Evolutionary conservation across 306 rosid genomes (phyloP).

Genomic region (Oemleria cerasiformis): DNA sequence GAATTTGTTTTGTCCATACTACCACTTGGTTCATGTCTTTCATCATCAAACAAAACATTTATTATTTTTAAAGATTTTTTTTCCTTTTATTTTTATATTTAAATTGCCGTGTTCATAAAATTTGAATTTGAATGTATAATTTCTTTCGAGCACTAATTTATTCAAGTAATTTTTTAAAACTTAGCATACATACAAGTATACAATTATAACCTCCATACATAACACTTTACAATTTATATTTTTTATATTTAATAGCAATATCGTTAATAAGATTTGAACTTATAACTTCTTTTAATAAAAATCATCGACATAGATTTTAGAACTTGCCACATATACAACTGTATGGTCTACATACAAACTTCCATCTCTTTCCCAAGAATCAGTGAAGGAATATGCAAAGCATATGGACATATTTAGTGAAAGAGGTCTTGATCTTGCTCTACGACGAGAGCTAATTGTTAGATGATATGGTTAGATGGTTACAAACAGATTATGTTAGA

Average conservation of each 20-base stretch:
- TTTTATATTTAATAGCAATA: no score
- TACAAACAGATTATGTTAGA: no score
- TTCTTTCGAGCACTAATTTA: no score
- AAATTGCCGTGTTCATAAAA: no score
- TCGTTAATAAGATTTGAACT: not conserved
- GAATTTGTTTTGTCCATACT: conserved; percentile 13
- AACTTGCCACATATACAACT: not conserved
- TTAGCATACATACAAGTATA: no score
- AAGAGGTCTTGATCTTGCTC: not conserved
- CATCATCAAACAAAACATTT: not conserved
- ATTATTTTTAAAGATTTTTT: no score
- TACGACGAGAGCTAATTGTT: not conserved
- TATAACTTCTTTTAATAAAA: not conserved
- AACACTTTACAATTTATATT: no score
- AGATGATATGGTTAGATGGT: no score
- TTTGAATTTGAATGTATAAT: no score
- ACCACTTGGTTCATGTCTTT: not conserved
- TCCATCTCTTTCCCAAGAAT: not conserved
- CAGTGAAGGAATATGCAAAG: not conserved
- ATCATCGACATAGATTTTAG: not conserved
- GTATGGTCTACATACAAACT: not conserved
- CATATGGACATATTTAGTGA: not conserved
- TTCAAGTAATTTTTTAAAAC: no score
- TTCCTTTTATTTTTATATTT: no score
- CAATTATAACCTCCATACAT: no score